Conservation (phyloP, 2,329 filamentous ascomycete species). For the Zalaria sp. region DNA sequence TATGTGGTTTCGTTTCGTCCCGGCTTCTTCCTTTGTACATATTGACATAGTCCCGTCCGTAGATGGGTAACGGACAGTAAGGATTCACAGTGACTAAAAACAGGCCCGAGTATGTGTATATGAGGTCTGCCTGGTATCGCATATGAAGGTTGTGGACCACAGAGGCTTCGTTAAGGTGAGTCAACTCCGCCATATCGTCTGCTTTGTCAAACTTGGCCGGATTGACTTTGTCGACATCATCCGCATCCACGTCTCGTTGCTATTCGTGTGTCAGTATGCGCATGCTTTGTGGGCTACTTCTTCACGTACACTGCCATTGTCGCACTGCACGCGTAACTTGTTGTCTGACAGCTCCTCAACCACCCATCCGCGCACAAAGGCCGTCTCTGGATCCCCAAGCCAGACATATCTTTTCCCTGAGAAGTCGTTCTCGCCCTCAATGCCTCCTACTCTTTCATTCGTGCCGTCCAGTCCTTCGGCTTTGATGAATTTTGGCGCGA, state of each 20-base stretch:
- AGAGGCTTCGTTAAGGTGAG: slow-evolving; percentile 92
- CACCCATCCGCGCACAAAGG: slow-evolving; percentile 87
- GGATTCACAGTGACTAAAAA: slow-evolving; percentile 97
- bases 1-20: slow-evolving; percentile 93
- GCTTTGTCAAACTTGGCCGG: slow-evolving; percentile 99
- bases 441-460: slow-evolving; percentile 46
- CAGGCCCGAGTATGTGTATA: slow-evolving; percentile 92
- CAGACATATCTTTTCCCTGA: slow-evolving; percentile 97
- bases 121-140: slow-evolving; percentile 88
- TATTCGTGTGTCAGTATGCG: slow-evolving; percentile 21
- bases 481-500: slow-evolving; percentile 93
- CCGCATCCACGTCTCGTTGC: slow-evolving; percentile 75
- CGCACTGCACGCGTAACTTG: slow-evolving; percentile 73
- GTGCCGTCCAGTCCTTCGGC: slow-evolving; percentile 57
- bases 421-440: slow-evolving; percentile 97
- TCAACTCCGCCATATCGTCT: slow-evolving; percentile 97
- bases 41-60: slow-evolving; percentile 91
- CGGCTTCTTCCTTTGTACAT: slow-evolving; percentile 89
- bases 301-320: slow-evolving; percentile 66
- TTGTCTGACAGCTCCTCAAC: slow-evolving; percentile 63
- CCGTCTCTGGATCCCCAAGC: slow-evolving; percentile 74
- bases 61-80: slow-evolving; percentile 88
- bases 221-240: slow-evolving; percentile 96
- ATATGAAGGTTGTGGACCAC: slow-evolving; percentile 95
- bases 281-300: slow-evolving; percentile 6